A percentile compares a stretch with the other conserved stretches of the same genome.
Conservation (phyloP, 1,284 basidiomycete genomes). For the Malassezia psittaci region DNA sequence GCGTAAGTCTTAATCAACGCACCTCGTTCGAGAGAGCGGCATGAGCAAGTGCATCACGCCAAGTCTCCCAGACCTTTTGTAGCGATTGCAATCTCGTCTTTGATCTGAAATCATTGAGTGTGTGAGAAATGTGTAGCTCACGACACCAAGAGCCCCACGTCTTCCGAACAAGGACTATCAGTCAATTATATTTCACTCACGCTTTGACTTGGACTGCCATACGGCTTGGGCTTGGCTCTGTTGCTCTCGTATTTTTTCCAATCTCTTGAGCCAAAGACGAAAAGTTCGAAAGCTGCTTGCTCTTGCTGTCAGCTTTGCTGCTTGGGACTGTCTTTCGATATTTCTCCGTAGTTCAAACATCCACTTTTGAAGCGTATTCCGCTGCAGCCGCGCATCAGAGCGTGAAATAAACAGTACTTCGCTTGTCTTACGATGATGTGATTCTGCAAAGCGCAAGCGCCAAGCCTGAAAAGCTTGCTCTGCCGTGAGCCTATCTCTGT, state of each 20-base stretch:
- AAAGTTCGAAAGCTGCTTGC: too few relatives aligned
- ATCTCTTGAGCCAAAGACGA: too few relatives aligned
- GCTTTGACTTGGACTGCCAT: too few relatives aligned
- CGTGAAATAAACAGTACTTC: background rate
- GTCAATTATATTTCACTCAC: too few relatives aligned
- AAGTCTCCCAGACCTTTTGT: background rate
- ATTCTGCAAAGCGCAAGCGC: background rate
- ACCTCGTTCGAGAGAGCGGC: slow-evolving; percentile 2
- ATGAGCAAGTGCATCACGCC: slow-evolving; percentile 6
- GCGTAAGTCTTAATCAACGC: background rate
- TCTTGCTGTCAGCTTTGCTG: too few relatives aligned
- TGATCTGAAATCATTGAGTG: too few relatives aligned
- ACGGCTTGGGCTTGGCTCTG: too few relatives aligned
- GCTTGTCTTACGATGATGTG: background rate
- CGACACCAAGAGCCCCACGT: too few relatives aligned
- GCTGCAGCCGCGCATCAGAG: background rate
- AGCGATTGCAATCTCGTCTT: too few relatives aligned
- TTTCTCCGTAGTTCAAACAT: background rate
- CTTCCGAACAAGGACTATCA: too few relatives aligned
- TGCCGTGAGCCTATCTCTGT: background rate
- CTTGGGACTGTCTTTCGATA: background rate
- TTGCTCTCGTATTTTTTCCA: too few relatives aligned
- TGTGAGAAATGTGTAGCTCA: too few relatives aligned
- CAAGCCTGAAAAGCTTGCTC: background rate
- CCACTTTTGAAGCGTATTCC: background rate